phyloP scores from a whole-genome alignment of 768 basidiomycete genomes.

The Clitopilus passeckerianus region DNA sequence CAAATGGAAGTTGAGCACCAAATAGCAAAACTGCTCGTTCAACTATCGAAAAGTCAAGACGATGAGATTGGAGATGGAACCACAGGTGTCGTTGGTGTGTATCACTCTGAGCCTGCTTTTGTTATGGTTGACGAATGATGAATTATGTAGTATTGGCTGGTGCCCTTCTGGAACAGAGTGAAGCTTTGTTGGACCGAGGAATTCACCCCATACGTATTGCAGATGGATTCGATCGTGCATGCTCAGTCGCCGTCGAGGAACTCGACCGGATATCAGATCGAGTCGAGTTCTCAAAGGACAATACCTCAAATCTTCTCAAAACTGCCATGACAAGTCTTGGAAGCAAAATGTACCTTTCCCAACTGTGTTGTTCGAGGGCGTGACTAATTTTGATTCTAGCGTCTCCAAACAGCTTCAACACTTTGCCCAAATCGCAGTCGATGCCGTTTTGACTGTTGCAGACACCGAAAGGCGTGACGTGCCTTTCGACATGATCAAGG shows the following conservation, averaged over 20 bases:
- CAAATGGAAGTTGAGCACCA: slow-evolving; percentile 99
- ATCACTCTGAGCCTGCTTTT: background rate
- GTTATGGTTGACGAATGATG: slow-evolving; percentile 2
- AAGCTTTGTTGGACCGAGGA: slow-evolving; percentile 95
- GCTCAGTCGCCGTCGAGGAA: slow-evolving; percentile 83
- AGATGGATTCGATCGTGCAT: slow-evolving; percentile 97
- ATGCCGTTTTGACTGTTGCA: slow-evolving; percentile 92
- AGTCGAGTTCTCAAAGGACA: slow-evolving; percentile 76
- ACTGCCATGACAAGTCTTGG: slow-evolving; percentile 95
- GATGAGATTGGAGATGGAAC: slow-evolving; percentile 99
- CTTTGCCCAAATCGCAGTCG: slow-evolving; percentile 97
- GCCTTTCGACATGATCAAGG: slow-evolving; percentile 97
- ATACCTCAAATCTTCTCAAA: slow-evolving; percentile 87
- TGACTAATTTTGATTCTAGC: slow-evolving; percentile 32
- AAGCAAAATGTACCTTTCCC: slow-evolving; percentile 82
- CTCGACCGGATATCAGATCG: slow-evolving; percentile 88
- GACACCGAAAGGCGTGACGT: slow-evolving; percentile 95
- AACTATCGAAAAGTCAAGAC: slow-evolving; percentile 96
- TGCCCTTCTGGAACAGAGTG: slow-evolving; percentile 91
- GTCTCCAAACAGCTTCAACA: slow-evolving; percentile 95
- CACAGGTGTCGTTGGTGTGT: slow-evolving; percentile 96
- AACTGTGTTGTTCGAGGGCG: background rate
- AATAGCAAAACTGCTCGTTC: slow-evolving; percentile 96
- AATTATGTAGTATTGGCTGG: slow-evolving; percentile 76
- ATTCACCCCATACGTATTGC: slow-evolving; percentile 99